Evolutionary conservation across 768 basidiomycete genomes (phyloP), one percentile per base, ranked within the genome.

Genomic region (Leccinum variicolor): DNA sequence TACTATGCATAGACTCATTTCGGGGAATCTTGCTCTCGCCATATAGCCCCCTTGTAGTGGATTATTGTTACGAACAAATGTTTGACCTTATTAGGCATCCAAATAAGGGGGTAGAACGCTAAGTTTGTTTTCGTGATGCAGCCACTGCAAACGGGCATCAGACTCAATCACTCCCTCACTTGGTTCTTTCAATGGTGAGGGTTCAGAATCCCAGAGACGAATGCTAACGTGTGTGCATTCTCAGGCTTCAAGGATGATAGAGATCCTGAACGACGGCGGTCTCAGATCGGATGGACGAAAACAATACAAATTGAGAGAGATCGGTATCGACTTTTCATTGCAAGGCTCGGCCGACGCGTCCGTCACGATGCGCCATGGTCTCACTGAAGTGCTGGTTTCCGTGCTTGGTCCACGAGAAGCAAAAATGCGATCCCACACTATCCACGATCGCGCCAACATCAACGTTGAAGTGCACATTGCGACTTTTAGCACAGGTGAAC

Each of bases 331-430:
- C 67, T 84, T 97, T 50, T 79, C 86, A 4, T 81, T 86, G 45
- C 84, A 86, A 64, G 85, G 86, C 50, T 76, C 80, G 34, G 90
- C 94, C 36, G 94, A 98, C 64, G 96, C 96, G 34, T 89, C 89
- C 23, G 90, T 92, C 1, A 78, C 79, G 10, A 82, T 96, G 62
- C 81, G 85, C 4, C 95, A 98, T 70, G 97, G 97, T 2, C 81
- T 98, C 31, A 98, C 96, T 0, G 84, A 90, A 57, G 93, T 97
- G 9, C 77, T 87, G 15, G 90, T 90, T 21, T 87, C 90, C 50
- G 92, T 99, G 1, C 92, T 92, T 72, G 97, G 97, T 0, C 97
- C 96, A 1, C 77, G 92, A 61, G 97, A 98, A 74, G 87, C 90
- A 2, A 89, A 85, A 69, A 78, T 85, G 73, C 81, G 92, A 50